Evolutionary conservation across 2,329 filamentous ascomycete species (phyloP), one percentile per base, ranked within the genome.

Genomic region (Talaromyces sp.): DNA sequence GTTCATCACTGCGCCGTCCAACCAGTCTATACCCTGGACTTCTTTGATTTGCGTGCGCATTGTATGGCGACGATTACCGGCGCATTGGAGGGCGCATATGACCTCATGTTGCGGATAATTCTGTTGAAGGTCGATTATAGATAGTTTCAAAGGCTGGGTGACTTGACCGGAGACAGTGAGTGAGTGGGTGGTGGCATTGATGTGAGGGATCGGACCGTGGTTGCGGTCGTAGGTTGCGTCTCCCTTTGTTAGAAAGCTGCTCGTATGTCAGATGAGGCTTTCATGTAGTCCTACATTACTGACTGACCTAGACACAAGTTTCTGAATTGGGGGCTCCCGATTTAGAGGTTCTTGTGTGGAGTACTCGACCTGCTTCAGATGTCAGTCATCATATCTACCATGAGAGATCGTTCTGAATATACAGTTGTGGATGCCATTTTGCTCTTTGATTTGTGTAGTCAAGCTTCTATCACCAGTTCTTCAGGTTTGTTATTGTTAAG

Each of bases 21-120:
- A 79, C 84, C 85, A 87, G 68, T 87, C 83, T 46, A 87, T 81
- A 0, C 84, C 85, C 37, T 79, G 74, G 5, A 86, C 84, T 70
- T 86, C 84, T 67, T 84, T 84, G 28, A 86, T 72, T 65, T 80
- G 75, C 1, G 83, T 86, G 28, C 84, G 81, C 84, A 86, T 86
- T 1, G 83, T 84, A 68, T 86, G 84, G 11, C 84, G 79, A 7
- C 85, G 75, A 67, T 86, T 87, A 21, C 84, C 84, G 2, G 84
- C 84, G 66, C 85, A 87, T 74, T 86, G 83, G 1, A 87, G 74
- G 1, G 83, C 82, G 65, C 82, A 84, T n/a, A 81, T 75, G 12
- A 87, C 81, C 63, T 76, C 78, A 67, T 85, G 80, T 66, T 86
- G 84, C 1, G 77, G 73, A 56, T 84, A 82, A 5, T 79, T 70